These are phyloP conservation scores for Sarocladium oryzae DNA, from an alignment of 2,329 filamentous ascomycete species.

Conservation along the genomic window DNA sequence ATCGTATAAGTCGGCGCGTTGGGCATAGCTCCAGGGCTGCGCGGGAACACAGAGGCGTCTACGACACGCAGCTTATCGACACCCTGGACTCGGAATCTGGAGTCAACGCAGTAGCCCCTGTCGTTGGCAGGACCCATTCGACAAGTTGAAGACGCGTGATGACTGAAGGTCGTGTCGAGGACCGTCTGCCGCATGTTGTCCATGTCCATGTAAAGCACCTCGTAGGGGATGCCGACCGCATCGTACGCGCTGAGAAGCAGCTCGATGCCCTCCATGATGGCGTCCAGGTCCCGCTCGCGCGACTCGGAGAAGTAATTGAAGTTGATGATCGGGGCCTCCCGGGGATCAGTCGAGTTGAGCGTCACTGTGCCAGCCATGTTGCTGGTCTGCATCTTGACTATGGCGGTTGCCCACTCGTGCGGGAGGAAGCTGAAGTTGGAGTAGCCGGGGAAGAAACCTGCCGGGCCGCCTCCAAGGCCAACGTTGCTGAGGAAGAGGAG, in stretches of 20 bases:
- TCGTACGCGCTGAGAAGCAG: conserved; percentile 30
- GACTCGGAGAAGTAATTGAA: conserved; percentile 41
- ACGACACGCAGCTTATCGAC: conserved; percentile 39
- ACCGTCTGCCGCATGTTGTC: conserved; percentile 15
- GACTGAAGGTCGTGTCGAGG: conserved; percentile 25
- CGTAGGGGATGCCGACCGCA: conserved; percentile 8
- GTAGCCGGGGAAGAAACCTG: conserved; percentile 24
- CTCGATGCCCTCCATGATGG: conserved; percentile 38
- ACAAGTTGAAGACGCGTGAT: conserved; percentile 27
- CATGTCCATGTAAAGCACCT: conserved; percentile 1
- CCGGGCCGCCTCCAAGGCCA: conserved; percentile 27
- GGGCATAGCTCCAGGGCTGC: conserved; percentile 18
- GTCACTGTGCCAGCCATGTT: conserved; percentile 37
- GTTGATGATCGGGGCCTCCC: conserved; percentile 44
- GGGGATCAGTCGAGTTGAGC: conserved; percentile 43
- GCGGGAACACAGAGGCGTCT: conserved; percentile 38
- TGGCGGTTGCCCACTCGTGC: conserved; percentile 10
- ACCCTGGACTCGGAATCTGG: conserved; percentile 41
- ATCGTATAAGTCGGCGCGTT: conserved; percentile 8
- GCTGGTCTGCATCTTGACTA: conserved; percentile 11
- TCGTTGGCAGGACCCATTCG: conserved; percentile 25
- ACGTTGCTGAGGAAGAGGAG: conserved; percentile 10
- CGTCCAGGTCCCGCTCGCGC: conserved; percentile 34
- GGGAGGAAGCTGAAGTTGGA: conserved; percentile 2
- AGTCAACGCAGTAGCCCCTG: conserved; percentile 36